Conservation (phyloP, 805 yeast species). For the Blastobotrys americana region DNA sequence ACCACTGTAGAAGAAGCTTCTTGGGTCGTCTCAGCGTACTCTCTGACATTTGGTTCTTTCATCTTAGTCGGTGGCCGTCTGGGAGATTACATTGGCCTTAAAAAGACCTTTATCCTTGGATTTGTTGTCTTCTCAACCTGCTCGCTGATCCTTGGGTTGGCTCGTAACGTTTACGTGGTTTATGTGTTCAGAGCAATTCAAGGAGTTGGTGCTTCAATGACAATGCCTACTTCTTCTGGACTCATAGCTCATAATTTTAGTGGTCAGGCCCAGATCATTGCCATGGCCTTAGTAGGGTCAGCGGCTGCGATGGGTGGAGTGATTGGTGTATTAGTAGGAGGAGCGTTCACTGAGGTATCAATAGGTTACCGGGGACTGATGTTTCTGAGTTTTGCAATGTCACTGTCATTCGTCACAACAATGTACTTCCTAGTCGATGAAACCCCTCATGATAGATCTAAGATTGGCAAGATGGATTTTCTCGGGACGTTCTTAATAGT, state of each 20-base stretch:
- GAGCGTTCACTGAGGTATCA: constrained; percentile 35
- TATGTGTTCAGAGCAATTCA: constrained; percentile 41
- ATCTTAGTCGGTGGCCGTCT: constrained; percentile 38
- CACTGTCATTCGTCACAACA: constrained; percentile 19
- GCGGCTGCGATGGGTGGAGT: constrained; percentile 32
- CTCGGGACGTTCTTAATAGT: constrained; percentile 32
- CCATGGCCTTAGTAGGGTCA: constrained; percentile 26
- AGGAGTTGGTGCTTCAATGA: constrained; percentile 38
- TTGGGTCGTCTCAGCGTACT: constrained; percentile 41
- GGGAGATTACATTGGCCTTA: constrained; percentile 38
- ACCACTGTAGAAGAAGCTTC: constrained; percentile 14
- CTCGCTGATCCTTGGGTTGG: constrained; percentile 33
- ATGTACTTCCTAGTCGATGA: constrained; percentile 29
- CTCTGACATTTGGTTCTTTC: constrained; percentile 40
- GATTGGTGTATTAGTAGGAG: constrained; percentile 38
- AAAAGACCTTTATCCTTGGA: constrained; percentile 27
- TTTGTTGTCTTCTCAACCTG: constrained; percentile 23
- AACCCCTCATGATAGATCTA: constrained; percentile 21
- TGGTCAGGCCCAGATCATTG: constrained; percentile 26
- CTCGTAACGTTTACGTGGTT: constrained; percentile 32
- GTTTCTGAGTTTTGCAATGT: constrained; percentile 34
- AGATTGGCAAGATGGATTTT: constrained; percentile 31
- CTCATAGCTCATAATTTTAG: constrained; percentile 29
- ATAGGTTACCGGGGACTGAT: constrained; percentile 38
- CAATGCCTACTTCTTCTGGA: constrained; percentile 36